Evolutionary conservation across 2,329 filamentous ascomycete genomes (phyloP).

Genomic region (Phaeophleospora eucalypticola): DNA sequence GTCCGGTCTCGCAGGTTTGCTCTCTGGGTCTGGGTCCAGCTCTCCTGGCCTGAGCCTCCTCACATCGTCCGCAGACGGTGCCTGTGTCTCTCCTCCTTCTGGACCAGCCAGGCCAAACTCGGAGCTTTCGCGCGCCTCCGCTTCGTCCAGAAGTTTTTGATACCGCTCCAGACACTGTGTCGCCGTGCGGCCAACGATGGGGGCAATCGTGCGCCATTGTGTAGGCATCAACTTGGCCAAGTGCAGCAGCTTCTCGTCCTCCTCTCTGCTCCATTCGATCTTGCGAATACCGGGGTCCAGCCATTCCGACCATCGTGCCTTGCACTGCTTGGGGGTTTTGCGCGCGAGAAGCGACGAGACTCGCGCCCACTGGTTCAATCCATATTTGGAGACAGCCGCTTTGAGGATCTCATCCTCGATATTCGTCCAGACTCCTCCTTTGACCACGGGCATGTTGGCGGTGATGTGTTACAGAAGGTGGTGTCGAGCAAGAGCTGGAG

Average conservation of each 20-base stretch:
- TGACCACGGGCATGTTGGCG: constrained; percentile 59
- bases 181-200: constrained; percentile 91
- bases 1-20: constrained; percentile 89
- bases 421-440: constrained; percentile 66
- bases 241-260: constrained; percentile 95
- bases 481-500: constrained; percentile 3
- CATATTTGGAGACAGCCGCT: constrained; percentile 90
- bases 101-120: constrained; percentile 80
- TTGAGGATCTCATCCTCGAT: constrained; percentile 95
- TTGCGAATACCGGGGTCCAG: constrained; percentile 96
- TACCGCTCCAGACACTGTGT: constrained; percentile 97
- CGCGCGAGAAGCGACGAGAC: constrained; percentile 94
- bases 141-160: constrained; percentile 92
- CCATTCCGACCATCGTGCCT: constrained; percentile 98
- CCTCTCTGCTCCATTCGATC: constrained; percentile 98
- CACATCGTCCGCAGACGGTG: constrained; percentile 89
- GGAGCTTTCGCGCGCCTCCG: constrained; percentile 74
- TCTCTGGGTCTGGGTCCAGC: constrained; percentile 94
- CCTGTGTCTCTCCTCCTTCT: constrained; percentile 78
- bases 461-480: constrained; percentile 3
- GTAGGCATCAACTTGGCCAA: constrained; percentile 98
- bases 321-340: constrained; percentile 98
- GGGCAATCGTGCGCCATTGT: constrained; percentile 97
- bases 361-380: constrained; percentile 95
- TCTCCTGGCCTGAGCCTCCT: constrained; percentile 78